These are phyloP conservation scores for Neurospora pannonica DNA, from an alignment of 495 filamentous ascomycete genomes.

Conservation along the genomic window DNA sequence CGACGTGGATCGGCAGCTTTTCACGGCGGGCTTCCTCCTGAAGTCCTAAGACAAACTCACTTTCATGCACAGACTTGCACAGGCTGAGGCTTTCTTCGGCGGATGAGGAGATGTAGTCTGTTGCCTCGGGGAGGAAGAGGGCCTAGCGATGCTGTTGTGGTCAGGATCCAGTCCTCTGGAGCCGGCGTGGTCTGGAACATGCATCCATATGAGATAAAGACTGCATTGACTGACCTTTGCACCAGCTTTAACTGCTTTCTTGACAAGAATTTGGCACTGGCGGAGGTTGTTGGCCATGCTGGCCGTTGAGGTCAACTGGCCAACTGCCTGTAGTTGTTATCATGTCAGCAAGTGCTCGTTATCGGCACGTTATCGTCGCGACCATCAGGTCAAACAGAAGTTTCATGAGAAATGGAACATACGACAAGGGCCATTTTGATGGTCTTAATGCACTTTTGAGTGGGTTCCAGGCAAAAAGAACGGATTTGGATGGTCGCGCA, in stretches of 20 bases:
- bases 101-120: slow-evolving; percentile 71
- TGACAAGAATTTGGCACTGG: slow-evolving; percentile 62
- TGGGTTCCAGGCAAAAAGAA: neutral
- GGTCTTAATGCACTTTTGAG: neutral
- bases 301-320: slow-evolving; percentile 77
- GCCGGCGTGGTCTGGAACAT: too few species aligned
- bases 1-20: slow-evolving; percentile 69
- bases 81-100: slow-evolving; percentile 58
- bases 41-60: slow-evolving; percentile 63
- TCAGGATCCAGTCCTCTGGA: too few species aligned
- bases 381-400: neutral
- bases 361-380: neutral
- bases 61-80: slow-evolving; percentile 41
- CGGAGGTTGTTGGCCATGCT: slow-evolving; percentile 68
- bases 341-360: neutral
- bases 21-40: slow-evolving; percentile 52
- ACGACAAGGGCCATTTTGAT: neutral
- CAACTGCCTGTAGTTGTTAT: slow-evolving; percentile 54
- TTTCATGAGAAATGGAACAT: neutral
- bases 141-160: slow-evolving; percentile 36
- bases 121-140: slow-evolving; percentile 86
- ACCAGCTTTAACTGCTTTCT: slow-evolving; percentile 62
- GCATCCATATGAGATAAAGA: neutral
- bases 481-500: neutral
- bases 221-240: slow-evolving; percentile 61